Evolutionary conservation across 2,329 filamentous ascomycete species (phyloP).

Genomic region (Aureobasidium leucospermi): DNA sequence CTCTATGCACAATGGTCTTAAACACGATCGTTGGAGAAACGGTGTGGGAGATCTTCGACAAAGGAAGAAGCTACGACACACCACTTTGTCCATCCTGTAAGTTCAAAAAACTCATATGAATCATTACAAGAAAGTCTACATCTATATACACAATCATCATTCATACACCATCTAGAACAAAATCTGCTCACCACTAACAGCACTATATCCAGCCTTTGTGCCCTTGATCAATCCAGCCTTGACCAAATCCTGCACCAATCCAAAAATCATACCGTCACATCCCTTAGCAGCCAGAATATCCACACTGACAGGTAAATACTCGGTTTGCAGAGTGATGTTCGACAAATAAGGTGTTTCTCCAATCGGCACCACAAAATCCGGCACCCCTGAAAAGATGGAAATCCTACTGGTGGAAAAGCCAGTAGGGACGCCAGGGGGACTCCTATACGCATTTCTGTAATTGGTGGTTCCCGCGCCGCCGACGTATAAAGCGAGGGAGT

Average conservation of each 20-base stretch:
- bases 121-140: neutral
- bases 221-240: constrained; percentile 41
- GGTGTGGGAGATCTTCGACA: too few species aligned
- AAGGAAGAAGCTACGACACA: too few species aligned
- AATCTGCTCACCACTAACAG: constrained; percentile 34
- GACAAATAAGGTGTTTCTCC: constrained; percentile 39
- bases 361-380: constrained; percentile 41
- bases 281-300: constrained; percentile 52
- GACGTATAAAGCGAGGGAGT: constrained; percentile 44
- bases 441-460: constrained; percentile 40
- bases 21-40: too few species aligned
- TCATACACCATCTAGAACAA: constrained; percentile 25
- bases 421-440: constrained; percentile 37
- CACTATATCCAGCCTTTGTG: constrained; percentile 38
- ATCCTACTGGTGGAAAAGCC: constrained; percentile 44
- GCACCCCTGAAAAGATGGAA: constrained; percentile 41
- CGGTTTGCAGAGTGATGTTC: constrained; percentile 41
- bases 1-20: too few species aligned
- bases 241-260: constrained; percentile 46
- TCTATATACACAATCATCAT: neutral
- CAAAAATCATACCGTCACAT: constrained; percentile 53
- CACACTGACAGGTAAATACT: constrained; percentile 51
- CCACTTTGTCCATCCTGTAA: too few species aligned
- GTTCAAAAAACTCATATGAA: too few species aligned
- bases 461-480: constrained; percentile 33